These are phyloP conservation scores for Talaromyces albobiverticillius DNA, from an alignment of 2,329 filamentous ascomycete genomes.

Conservation along the genomic window DNA sequence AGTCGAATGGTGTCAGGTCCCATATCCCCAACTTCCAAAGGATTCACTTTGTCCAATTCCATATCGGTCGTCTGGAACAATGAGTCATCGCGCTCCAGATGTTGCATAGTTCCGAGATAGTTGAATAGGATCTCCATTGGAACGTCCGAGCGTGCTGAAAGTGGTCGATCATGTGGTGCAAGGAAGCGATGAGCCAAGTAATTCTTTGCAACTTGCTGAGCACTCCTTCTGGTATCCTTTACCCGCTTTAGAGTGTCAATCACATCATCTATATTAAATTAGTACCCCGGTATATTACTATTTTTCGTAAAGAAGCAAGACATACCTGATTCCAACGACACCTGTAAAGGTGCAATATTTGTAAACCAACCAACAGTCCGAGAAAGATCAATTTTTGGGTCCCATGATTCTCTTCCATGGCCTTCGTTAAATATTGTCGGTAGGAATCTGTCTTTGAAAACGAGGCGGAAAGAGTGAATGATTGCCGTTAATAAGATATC, in stretches of 20 bases:
- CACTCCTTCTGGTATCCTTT: conserved; percentile 37
- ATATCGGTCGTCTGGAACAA: conserved; percentile 44
- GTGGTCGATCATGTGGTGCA: conserved; percentile 30
- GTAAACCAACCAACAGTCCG: conserved; percentile 54
- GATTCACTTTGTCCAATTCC: conserved; percentile 45
- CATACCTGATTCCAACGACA: conserved; percentile 24
- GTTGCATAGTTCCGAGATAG: conserved; percentile 39
- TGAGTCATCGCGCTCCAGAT: conserved; percentile 44
- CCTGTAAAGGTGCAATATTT: conserved; percentile 44
- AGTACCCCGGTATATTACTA: neutral
- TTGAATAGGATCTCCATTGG: conserved; percentile 45
- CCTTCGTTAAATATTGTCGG: conserved; percentile 50
- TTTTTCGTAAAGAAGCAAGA: neutral
- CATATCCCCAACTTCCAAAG: conserved; percentile 45
- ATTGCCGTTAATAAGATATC: conserved; percentile 36
- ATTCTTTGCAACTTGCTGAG: conserved; percentile 35
- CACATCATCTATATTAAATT: conserved; percentile 20
- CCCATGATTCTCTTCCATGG: conserved; percentile 48
- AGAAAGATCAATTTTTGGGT: conserved; percentile 45
- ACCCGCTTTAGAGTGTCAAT: conserved; percentile 33
- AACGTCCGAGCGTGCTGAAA: conserved; percentile 27
- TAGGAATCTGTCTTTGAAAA: conserved; percentile 41
- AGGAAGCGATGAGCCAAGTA: conserved; percentile 36
- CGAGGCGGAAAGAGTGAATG: conserved; percentile 43
- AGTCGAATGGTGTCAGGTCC: conserved; percentile 45